phyloP scores from a whole-genome alignment of 2,329 filamentous ascomycete genomes.

The Cryoendolithus antarcticus region DNA sequence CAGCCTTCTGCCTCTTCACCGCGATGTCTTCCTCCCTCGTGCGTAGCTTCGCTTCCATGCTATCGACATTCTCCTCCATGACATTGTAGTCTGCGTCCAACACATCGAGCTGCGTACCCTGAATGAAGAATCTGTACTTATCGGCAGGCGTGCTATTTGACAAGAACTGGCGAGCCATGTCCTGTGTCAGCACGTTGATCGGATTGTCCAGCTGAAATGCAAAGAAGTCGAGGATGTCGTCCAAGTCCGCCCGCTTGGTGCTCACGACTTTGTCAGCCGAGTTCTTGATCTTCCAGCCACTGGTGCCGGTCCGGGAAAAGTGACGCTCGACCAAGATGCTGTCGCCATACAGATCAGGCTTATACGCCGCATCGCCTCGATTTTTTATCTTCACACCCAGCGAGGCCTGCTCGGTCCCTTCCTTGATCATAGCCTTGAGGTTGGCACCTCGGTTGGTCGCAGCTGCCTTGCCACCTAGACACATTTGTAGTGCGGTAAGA shows the following conservation, averaged over 20 bases:
- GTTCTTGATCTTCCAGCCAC: conserved; percentile 79
- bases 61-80: conserved; percentile 66
- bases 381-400: conserved; percentile 87
- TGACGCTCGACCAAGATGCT: conserved; percentile 84
- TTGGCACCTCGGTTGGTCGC: conserved; percentile 85
- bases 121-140: conserved; percentile 95
- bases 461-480: conserved; percentile 87
- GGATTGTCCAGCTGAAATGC: conserved; percentile 93
- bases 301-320: conserved; percentile 62
- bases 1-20: conserved; percentile 43
- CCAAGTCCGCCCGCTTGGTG: conserved; percentile 72
- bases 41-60: conserved; percentile 52
- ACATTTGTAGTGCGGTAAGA: conserved; percentile 82
- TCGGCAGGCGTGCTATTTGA: conserved; percentile 68
- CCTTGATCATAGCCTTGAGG: conserved; percentile 82
- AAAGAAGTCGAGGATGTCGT: conserved; percentile 88
- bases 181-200: conserved; percentile 88
- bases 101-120: conserved; percentile 85
- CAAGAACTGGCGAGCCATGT: conserved; percentile 86
- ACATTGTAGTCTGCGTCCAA: conserved; percentile 84
- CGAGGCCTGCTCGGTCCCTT: conserved; percentile 61
- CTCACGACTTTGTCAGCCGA: conserved; percentile 59
- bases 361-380: conserved; percentile 70
- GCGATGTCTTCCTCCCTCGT: conserved; percentile 52
- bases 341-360: conserved; percentile 68